These are phyloP conservation scores for Austroboletus festivus DNA, from an alignment of 768 basidiomycete genomes.

Conservation along the genomic window DNA sequence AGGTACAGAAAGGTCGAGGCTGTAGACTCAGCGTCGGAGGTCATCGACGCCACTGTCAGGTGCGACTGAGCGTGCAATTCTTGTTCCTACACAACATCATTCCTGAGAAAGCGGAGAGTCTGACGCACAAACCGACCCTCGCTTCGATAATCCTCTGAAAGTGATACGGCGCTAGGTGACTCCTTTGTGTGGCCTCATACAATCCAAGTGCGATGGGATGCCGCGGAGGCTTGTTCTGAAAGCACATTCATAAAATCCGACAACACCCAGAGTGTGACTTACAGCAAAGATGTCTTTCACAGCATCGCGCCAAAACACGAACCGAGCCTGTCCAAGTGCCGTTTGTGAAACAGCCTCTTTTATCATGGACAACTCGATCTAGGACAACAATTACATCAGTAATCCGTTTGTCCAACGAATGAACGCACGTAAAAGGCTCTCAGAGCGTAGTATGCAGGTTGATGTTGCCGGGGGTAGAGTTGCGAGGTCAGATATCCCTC, in stretches of 20 bases:
- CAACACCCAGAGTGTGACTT: conserved; percentile 21
- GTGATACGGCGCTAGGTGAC: conserved; percentile 66
- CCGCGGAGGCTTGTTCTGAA: conserved; percentile 68
- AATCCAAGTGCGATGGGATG: conserved; percentile 82
- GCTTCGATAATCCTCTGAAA: conserved; percentile 83
- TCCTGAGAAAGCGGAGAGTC: conserved; percentile 14
- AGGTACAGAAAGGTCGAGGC: conserved; percentile 77
- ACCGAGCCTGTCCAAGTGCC: conserved; percentile 75
- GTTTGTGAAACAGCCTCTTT: conserved; percentile 74
- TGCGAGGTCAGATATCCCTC: conserved; percentile 71
- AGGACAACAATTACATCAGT: conserved; percentile 11
- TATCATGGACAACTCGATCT: conserved; percentile 77
- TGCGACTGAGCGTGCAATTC: conserved; percentile 64
- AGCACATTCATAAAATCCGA: conserved; percentile 15
- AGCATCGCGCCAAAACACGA: conserved; percentile 87
- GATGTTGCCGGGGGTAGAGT: conserved; percentile 65
- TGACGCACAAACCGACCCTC: conserved; percentile 47
- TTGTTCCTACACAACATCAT: conserved; percentile 46
- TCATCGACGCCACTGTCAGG: conserved; percentile 64
- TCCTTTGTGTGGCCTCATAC: conserved; percentile 47
- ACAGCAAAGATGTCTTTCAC: conserved; percentile 67
- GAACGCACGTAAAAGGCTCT: conserved; percentile 79
- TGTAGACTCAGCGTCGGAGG: conserved; percentile 75
- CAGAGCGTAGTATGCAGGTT: conserved; percentile 70
- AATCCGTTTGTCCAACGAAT: neutral